Evolutionary conservation across 2,329 filamentous ascomycete species (phyloP), one percentile per base, ranked within the genome.

Genomic region (Aspergillus calidoustus): DNA sequence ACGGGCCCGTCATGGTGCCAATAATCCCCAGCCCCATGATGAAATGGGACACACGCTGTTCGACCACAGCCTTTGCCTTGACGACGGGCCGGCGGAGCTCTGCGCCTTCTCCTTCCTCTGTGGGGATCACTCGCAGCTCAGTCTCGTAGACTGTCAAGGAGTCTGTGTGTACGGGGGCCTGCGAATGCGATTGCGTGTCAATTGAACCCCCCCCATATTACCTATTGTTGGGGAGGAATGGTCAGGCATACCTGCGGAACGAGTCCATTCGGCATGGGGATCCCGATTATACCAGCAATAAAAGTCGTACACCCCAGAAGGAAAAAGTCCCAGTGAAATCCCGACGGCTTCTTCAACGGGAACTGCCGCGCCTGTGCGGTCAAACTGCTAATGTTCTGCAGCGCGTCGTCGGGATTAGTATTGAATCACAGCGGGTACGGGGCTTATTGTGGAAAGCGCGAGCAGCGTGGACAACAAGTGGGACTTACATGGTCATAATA

Each of bases 401-500:
- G n/a, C 34, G 9, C 34, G 34, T 38, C 7, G 9, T 38, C 9
- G n/a, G 9, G 34, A 19, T 53, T 31, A 52, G 25, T 48, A 54
- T 22, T 13, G 34, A 38, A 38, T 13, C 34, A 11, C 9, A 11
- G 34, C 9, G 34, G n/a, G n/a, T n/a, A n/a, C n/a, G n/a, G n/a
- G n/a, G n/a, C n/a, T n/a, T n/a, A n/a, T n/a, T n/a, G n/a, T n/a
- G n/a, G n/a, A n/a, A n/a, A n/a, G n/a, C n/a, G n/a, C n/a, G n/a
- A n/a, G n/a, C n/a, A n/a, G n/a, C n/a, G n/a, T n/a, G n/a, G n/a
- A n/a, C n/a, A 11, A 11, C 34, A 38, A 13, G 34, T 38, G 9
- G 9, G 79, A 89, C 88, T 87, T 67, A 93, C 94, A 72, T 95
- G 91, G 71, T 95, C 92, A 73, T 93, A 95, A 81, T 89, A 95